These are phyloP conservation scores for Zea mays DNA, from an alignment of 176 grass and related monocot species.

Conservation along the genomic window DNA sequence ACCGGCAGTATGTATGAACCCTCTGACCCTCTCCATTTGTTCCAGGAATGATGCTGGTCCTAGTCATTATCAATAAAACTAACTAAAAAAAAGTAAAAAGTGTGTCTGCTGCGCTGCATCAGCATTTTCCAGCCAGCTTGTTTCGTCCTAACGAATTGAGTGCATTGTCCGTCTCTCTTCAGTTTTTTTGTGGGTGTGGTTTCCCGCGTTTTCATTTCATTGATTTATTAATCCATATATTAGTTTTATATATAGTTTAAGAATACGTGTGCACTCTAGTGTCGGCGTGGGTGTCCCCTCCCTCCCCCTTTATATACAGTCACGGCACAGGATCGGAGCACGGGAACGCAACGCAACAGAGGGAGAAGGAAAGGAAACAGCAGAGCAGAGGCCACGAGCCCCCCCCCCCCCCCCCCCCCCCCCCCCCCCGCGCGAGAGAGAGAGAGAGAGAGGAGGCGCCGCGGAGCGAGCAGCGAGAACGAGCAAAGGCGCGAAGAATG, in stretches of 20 bases:
- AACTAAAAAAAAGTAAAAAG: neutral
- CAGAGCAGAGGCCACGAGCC: neutral
- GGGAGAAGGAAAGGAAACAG: neutral
- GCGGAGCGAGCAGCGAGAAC: neutral
- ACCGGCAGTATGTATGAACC: neutral
- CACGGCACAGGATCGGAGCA: neutral
- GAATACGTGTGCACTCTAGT: neutral
- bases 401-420: no score
- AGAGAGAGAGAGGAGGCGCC: neutral
- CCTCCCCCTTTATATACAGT: neutral
- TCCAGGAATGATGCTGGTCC: neutral
- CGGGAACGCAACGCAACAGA: neutral
- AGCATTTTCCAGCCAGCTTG: slow-evolving; percentile 12
- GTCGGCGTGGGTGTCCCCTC: neutral
- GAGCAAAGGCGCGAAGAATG: slow-evolving; percentile 9
- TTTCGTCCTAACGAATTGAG: no score
- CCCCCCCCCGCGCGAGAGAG: no score
- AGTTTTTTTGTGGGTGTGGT: neutral
- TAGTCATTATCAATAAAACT: neutral
- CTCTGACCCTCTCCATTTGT: neutral
- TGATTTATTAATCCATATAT: neutral
- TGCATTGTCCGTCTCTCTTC: no score
- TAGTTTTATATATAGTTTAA: neutral
- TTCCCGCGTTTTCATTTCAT: no score
- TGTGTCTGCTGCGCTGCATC: neutral